Percentiles rank a stretch among this genome's conserved stretches.
phyloP scores from a whole-genome alignment of 2,329 filamentous ascomycete genomes.

The Fusarium piperis region DNA sequence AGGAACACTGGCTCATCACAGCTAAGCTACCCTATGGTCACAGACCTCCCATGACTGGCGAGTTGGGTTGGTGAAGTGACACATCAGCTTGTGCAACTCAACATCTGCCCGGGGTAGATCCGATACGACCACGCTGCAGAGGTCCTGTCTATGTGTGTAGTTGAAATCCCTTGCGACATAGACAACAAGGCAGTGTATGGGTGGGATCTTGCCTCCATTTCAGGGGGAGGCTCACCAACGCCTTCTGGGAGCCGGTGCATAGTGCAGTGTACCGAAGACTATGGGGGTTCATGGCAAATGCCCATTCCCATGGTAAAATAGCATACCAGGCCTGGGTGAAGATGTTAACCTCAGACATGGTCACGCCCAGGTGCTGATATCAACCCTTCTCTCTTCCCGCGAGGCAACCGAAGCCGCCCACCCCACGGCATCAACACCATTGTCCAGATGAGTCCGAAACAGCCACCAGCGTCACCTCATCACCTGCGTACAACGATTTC shows the following conservation, averaged over 20 bases:
- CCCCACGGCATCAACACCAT: not conserved
- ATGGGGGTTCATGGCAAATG: not conserved
- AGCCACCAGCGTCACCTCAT: conserved; percentile 27
- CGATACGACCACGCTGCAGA: not conserved
- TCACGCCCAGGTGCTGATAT: not conserved
- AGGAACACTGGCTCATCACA: not conserved
- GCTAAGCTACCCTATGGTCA: not conserved
- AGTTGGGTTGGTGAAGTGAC: not conserved
- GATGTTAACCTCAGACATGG: not conserved
- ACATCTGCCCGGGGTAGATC: not conserved
- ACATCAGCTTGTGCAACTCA: not conserved
- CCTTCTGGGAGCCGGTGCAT: not conserved
- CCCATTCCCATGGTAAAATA: not conserved
- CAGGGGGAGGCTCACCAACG: not conserved
- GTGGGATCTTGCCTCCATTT: not conserved
- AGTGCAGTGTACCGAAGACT: not conserved
- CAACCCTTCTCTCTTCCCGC: not conserved
- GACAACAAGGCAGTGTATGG: not conserved
- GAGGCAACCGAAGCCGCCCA: not conserved
- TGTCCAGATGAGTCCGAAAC: not conserved
- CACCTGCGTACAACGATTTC: conserved; percentile 6
- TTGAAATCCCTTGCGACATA: not conserved
- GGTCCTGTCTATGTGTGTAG: not conserved
- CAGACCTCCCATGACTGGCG: not conserved
- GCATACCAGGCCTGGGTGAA: not conserved